phyloP scores from a whole-genome alignment of 2,329 filamentous ascomycete species.

The Ciborinia camelliae region DNA sequence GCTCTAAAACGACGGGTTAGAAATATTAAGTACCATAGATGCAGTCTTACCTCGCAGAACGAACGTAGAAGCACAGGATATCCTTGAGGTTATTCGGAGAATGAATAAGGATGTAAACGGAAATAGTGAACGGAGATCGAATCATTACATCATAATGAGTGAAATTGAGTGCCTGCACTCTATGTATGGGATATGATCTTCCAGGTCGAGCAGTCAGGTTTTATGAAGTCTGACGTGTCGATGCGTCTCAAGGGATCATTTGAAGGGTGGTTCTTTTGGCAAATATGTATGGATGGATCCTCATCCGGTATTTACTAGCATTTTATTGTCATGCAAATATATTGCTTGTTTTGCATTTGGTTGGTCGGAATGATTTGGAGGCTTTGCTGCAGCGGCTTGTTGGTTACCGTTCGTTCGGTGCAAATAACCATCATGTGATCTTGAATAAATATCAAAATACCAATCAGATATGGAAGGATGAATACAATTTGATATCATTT shows the following conservation, averaged over 20 bases:
- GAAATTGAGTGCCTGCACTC: slow-evolving; percentile 17
- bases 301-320: slow-evolving; percentile 16
- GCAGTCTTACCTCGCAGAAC: slow-evolving; percentile 13
- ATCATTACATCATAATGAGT: slow-evolving; percentile 17
- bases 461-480: slow-evolving; percentile 11
- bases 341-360: slow-evolving; percentile 14
- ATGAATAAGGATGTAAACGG: not conserved
- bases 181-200: slow-evolving; percentile 11
- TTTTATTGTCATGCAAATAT: slow-evolving; percentile 18
- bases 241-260: slow-evolving; percentile 16
- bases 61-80: not conserved
- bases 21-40: not conserved
- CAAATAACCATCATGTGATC: slow-evolving; percentile 17
- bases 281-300: slow-evolving; percentile 12
- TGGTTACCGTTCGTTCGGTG: slow-evolving; percentile 17
- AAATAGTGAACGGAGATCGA: slow-evolving; percentile 1
- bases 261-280: not conserved
- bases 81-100: slow-evolving; percentile 11
- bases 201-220: slow-evolving; percentile 11
- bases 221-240: slow-evolving; percentile 21
- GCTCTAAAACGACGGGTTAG: slow-evolving; percentile 9
- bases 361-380: slow-evolving; percentile 15
- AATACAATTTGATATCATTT: slow-evolving; percentile 15
- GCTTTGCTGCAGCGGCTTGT: slow-evolving; percentile 18
- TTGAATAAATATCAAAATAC: slow-evolving; percentile 10